These are phyloP conservation scores for Peronospora belbahrii DNA, from an alignment of 352 stramenopile species.

Conservation along the genomic window DNA sequence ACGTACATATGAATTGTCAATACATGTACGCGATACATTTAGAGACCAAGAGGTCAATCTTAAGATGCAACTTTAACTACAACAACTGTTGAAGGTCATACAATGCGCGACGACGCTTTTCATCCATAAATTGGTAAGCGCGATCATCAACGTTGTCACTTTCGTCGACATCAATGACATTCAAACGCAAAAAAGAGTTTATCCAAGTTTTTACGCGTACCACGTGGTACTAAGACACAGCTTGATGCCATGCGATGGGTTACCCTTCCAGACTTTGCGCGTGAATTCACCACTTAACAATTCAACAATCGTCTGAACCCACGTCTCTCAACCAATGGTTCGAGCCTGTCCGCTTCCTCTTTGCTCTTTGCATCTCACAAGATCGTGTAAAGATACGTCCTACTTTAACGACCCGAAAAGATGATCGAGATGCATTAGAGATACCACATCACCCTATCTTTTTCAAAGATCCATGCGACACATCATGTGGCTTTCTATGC, in stretches of 20 bases:
- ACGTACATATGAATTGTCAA: constrained; percentile 1
- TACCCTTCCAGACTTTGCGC: constrained; percentile 7
- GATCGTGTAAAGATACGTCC: neutral
- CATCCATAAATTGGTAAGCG: neutral
- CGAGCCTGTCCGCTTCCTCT: too few species aligned
- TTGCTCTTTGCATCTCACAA: neutral
- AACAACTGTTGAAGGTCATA: neutral
- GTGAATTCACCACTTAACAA: neutral
- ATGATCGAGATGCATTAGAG: constrained; percentile 5
- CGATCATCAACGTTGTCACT: constrained; percentile 8
- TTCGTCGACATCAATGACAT: constrained; percentile 25
- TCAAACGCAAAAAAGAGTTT: constrained; percentile 4
- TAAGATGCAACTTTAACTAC: neutral
- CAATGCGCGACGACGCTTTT: neutral
- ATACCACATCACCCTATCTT: neutral
- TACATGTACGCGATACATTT: constrained; percentile 11
- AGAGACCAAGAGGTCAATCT: neutral
- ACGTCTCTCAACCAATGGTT: neutral
- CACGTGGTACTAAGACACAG: constrained; percentile 18
- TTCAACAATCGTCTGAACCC: neutral
- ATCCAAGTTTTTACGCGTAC: constrained; percentile 3
- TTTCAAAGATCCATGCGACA: constrained; percentile 7
- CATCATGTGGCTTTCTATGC: constrained; percentile 6
- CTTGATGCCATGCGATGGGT: constrained; percentile 3
- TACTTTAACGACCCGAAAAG: constrained; percentile 8